A percentile compares a stretch with the other conserved stretches of the same genome.
phyloP scores from a whole-genome alignment of 2,329 filamentous ascomycete species.

The Cladorrhinum sp. region DNA sequence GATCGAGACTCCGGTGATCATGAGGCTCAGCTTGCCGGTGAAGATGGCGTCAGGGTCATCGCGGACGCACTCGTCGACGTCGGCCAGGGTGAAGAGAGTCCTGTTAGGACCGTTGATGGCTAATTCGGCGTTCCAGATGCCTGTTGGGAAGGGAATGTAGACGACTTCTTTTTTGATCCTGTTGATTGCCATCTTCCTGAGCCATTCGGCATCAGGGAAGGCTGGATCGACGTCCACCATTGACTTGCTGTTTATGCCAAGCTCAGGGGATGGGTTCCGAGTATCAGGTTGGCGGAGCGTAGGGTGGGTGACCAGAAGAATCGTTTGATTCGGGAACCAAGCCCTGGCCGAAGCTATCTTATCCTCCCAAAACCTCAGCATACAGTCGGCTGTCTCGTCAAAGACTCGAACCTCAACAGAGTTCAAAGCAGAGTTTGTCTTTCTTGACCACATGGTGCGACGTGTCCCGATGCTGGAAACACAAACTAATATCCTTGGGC shows the following conservation, averaged over 20 bases:
- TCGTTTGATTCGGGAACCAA: conserved; percentile 47
- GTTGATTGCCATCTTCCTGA: conserved; percentile 46
- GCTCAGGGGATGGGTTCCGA: conserved; percentile 19
- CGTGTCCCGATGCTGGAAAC: conserved; percentile 55
- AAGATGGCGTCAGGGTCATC: conserved; percentile 33
- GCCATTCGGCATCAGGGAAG: conserved; percentile 51
- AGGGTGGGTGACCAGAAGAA: conserved; percentile 50
- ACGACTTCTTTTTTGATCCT: conserved; percentile 49
- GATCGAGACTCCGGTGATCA: conserved; percentile 34
- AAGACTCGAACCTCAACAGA: conserved; percentile 52
- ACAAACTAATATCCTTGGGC: conserved; percentile 53
- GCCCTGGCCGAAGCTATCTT: conserved; percentile 41
- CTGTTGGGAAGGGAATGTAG: conserved; percentile 46
- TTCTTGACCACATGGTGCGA: conserved; percentile 47
- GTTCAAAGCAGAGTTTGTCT: conserved; percentile 43
- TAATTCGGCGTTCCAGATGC: conserved; percentile 36
- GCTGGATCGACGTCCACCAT: conserved; percentile 56
- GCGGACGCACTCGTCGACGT: conserved; percentile 42
- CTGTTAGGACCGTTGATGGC: conserved; percentile 33
- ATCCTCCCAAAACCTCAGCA: conserved; percentile 54
- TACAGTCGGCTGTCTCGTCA: conserved; percentile 54
- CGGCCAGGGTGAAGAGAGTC: conserved; percentile 41
- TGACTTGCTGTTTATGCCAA: conserved; percentile 38
- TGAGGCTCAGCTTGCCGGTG: conserved; percentile 39
- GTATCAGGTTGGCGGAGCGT: conserved; percentile 17